A percentile compares a stretch with the other conserved stretches of the same genome.
Evolutionary conservation across 176 grass and related monocot species (phyloP).

Genomic region (Aechmea fasciata): DNA sequence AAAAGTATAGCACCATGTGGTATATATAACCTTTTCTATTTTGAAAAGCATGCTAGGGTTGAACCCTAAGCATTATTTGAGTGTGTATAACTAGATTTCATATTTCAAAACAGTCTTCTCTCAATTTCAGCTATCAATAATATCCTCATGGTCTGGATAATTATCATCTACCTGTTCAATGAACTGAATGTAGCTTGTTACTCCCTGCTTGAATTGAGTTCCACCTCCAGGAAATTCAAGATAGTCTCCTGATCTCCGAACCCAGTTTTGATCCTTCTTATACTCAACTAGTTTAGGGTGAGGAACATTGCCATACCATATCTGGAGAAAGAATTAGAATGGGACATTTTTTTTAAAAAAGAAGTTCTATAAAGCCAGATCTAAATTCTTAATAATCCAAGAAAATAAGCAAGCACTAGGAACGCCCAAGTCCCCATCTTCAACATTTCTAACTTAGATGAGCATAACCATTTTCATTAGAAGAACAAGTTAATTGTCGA

Average conservation of each 20-base stretch:
- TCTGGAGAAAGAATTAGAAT: conserved; percentile 33
- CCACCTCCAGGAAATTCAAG: conserved; percentile 80
- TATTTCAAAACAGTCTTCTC: too few relatives aligned
- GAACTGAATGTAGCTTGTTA: conserved; percentile 64
- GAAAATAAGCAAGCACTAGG: too few relatives aligned
- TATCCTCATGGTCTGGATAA: not conserved
- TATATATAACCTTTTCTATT: too few relatives aligned
- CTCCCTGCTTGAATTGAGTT: conserved; percentile 88
- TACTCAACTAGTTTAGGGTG: conserved; percentile 87
- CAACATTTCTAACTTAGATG: too few relatives aligned
- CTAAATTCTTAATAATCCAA: too few relatives aligned
- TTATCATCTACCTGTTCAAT: conserved; percentile 59
- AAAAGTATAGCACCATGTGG: too few relatives aligned
- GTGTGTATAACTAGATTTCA: too few relatives aligned
- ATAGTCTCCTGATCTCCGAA: conserved; percentile 56
- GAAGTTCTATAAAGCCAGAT: not conserved
- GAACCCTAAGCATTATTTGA: too few relatives aligned
- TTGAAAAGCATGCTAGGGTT: too few relatives aligned
- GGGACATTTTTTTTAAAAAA: not conserved
- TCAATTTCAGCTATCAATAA: not conserved
- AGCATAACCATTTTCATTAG: too few relatives aligned
- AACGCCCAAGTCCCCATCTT: too few relatives aligned
- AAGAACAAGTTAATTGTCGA: too few relatives aligned
- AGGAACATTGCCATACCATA: conserved; percentile 97
- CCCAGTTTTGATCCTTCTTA: conserved; percentile 98